Conservation (phyloP, 306 rosid genomes). For the Morella rubra region DNA sequence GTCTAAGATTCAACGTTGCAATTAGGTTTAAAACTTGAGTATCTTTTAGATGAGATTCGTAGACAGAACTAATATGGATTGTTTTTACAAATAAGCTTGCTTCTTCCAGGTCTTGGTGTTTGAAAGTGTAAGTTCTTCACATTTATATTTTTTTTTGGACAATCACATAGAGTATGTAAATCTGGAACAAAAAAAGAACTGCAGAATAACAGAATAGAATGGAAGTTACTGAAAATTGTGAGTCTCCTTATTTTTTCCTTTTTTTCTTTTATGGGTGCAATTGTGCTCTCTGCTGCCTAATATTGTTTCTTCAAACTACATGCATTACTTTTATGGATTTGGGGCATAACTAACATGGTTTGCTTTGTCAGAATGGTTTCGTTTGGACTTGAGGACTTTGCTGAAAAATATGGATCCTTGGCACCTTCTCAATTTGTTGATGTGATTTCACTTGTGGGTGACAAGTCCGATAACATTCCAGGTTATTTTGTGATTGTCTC, state of each 20-base stretch:
- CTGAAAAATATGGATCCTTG: slow-evolving; percentile 61
- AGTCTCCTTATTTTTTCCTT: neutral
- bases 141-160: neutral
- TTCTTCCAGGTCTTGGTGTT: neutral
- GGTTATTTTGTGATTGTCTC: slow-evolving; percentile 47
- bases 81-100: neutral
- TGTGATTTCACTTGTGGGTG: slow-evolving; percentile 81
- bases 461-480: slow-evolving; percentile 91
- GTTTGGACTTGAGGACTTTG: slow-evolving; percentile 91
- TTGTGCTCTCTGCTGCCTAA: neutral
- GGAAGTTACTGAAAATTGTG: neutral
- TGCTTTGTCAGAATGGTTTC: slow-evolving; percentile 72
- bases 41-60: neutral
- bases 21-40: neutral
- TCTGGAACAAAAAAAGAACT: neutral
- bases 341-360: slow-evolving; percentile 15
- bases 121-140: neutral
- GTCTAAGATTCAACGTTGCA: neutral
- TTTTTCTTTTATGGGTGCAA: neutral
- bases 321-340: slow-evolving; percentile 19
- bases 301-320: neutral
- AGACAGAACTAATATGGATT: neutral
- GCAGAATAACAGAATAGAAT: neutral
- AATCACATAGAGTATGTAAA: neutral
- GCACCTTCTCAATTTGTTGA: slow-evolving; percentile 94